Evolutionary conservation across 495 filamentous ascomycete genomes (phyloP).

Genomic region (Mycothermus thermophilus): DNA sequence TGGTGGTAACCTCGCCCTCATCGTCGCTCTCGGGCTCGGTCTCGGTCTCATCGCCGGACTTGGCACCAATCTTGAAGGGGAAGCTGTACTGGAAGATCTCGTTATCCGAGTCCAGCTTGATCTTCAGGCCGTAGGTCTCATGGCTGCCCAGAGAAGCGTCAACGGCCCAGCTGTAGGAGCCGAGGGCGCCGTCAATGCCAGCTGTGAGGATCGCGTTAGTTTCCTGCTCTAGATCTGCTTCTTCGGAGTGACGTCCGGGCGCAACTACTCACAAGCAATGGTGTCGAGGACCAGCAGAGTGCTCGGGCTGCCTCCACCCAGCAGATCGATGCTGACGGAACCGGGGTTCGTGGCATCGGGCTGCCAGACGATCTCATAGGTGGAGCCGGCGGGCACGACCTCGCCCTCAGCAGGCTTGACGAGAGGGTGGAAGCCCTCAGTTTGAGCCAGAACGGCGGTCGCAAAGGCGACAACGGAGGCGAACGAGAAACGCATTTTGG

Average conservation of each 20-base stretch:
- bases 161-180: conserved; percentile 27
- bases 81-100: conserved; percentile 36
- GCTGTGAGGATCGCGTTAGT: conserved; percentile 4
- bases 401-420: conserved; percentile 20
- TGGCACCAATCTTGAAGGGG: conserved; percentile 30
- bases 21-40: conserved; percentile 3
- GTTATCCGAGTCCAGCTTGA: conserved; percentile 21
- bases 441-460: conserved; percentile 28
- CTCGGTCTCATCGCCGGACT: conserved; percentile 1
- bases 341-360: conserved; percentile 17
- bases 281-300: conserved; percentile 16
- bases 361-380: conserved; percentile 23
- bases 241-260: not conserved
- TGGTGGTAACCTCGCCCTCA: conserved; percentile 4
- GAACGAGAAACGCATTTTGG: conserved; percentile 34
- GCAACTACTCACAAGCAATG: conserved; percentile 27
- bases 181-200: conserved; percentile 18
- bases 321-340: conserved; percentile 24
- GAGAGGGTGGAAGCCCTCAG: conserved; percentile 27
- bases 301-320: conserved; percentile 22
- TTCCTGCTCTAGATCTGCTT: conserved; percentile 9
- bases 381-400: conserved; percentile 26
- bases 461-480: conserved; percentile 32
- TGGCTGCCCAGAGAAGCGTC: conserved; percentile 21
- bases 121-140: conserved; percentile 31